Conservation (phyloP, 108 stramenopile species). For the Pseudonitzschia delicatissima region DNA sequence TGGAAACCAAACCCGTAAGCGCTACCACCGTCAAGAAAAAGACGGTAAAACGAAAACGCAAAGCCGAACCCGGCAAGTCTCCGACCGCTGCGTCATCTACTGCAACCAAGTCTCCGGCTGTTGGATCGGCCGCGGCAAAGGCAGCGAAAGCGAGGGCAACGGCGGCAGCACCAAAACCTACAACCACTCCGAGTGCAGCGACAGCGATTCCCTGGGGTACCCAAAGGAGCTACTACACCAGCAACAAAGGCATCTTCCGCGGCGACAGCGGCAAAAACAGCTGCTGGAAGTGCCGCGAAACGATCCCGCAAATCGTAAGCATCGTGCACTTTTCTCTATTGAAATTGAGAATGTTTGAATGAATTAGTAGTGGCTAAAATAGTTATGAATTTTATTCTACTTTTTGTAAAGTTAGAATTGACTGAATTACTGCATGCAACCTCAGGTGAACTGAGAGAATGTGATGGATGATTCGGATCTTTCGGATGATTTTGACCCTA, state of each 20-base stretch:
- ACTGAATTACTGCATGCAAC: not conserved
- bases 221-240: conserved; percentile 4
- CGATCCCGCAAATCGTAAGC: conserved; percentile 24
- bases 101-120: conserved; percentile 17
- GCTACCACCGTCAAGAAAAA: conserved; percentile 16
- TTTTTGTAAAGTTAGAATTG: not conserved
- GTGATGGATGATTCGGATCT: not conserved
- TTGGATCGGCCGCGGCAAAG: conserved; percentile 4
- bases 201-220: not conserved
- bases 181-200: not conserved
- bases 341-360: not conserved
- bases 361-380: not conserved
- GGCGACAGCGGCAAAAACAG: conserved; percentile 12
- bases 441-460: not conserved
- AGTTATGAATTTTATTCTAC: not conserved
- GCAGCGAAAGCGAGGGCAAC: conserved; percentile 14
- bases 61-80: conserved; percentile 22
- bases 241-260: conserved; percentile 4
- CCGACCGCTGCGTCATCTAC: not conserved
- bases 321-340: not conserved
- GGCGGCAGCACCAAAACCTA: conserved; percentile 3
- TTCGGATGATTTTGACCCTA: not conserved
- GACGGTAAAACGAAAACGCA: conserved; percentile 45
- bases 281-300: conserved; percentile 28
- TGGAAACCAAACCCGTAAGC: not conserved